These are phyloP conservation scores for Asterionellopsis glacialis DNA, from an alignment of 108 stramenopile species.

Conservation along the genomic window DNA sequence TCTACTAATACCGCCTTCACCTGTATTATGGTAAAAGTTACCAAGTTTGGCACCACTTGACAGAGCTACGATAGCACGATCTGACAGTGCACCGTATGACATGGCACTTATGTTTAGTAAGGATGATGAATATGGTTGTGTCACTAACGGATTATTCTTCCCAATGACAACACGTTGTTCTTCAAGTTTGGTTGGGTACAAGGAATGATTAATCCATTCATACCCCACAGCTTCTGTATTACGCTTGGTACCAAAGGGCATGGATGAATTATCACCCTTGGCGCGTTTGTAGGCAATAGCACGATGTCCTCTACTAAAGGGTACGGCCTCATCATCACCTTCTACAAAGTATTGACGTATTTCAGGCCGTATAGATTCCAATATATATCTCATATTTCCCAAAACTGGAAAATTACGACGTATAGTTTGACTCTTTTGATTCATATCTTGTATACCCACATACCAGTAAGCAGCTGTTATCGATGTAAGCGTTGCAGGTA, in stretches of 20 bases:
- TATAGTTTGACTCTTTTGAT: conserved; percentile 62
- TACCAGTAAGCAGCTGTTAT: conserved; percentile 66
- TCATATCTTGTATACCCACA: conserved; percentile 65
- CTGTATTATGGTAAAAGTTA: conserved; percentile 88
- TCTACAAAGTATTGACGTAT: conserved; percentile 76
- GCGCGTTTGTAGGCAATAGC: conserved; percentile 69
- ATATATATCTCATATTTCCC: conserved; percentile 73
- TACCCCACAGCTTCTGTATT: conserved; percentile 42
- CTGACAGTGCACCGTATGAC: conserved; percentile 83
- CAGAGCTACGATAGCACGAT: conserved; percentile 74
- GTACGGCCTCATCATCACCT: conserved; percentile 62
- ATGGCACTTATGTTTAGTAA: conserved; percentile 84
- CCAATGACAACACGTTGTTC: conserved; percentile 51
- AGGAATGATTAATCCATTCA: conserved; percentile 84
- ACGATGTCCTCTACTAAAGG: conserved; percentile 62
- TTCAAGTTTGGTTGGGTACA: conserved; percentile 45
- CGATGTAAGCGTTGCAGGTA: conserved; percentile 18
- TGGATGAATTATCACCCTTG: conserved; percentile 49
- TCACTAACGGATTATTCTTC: conserved; percentile 30
- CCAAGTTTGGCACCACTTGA: conserved; percentile 72
- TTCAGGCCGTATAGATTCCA: conserved; percentile 87
- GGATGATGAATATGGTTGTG: conserved; percentile 63
- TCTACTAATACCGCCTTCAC: conserved; percentile 73
- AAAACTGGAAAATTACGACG: conserved; percentile 84
- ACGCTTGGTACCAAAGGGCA: conserved; percentile 68